These are phyloP conservation scores for Ramaria rubella DNA, from an alignment of 768 basidiomycete species.

Conservation along the genomic window DNA sequence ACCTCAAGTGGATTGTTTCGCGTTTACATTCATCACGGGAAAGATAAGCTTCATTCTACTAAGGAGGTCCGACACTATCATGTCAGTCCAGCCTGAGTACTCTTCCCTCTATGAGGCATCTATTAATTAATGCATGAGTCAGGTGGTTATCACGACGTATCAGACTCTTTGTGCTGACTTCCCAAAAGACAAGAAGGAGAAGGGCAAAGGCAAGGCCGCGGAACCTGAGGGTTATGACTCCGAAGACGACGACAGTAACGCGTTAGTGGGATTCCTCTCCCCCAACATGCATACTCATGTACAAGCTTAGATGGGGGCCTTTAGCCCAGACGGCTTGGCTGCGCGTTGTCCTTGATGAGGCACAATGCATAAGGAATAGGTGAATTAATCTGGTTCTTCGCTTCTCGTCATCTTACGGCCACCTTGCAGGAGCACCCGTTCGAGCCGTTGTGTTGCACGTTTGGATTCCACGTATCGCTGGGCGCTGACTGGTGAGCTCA, in stretches of 20 bases:
- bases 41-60: slow-evolving; percentile 53
- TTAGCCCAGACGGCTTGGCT: slow-evolving; percentile 58
- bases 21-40: slow-evolving; percentile 68
- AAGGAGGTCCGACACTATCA: slow-evolving; percentile 47
- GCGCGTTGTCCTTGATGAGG: slow-evolving; percentile 72
- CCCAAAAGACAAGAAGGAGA: slow-evolving; percentile 41
- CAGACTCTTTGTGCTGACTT: slow-evolving; percentile 63
- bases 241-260: slow-evolving; percentile 8
- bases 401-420: neutral
- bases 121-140: neutral
- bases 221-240: slow-evolving; percentile 48
- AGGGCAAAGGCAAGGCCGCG: slow-evolving; percentile 39
- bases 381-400: slow-evolving; percentile 13
- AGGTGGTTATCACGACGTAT: slow-evolving; percentile 76
- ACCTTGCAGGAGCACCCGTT: slow-evolving; percentile 41
- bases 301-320: slow-evolving; percentile 39
- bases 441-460: slow-evolving; percentile 52
- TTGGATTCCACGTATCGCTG: slow-evolving; percentile 64
- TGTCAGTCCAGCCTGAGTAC: slow-evolving; percentile 27
- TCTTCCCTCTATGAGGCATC: neutral
- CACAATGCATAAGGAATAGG: slow-evolving; percentile 70
- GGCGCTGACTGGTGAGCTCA: slow-evolving; percentile 51
- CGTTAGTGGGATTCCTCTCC: neutral
- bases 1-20: slow-evolving; percentile 49
- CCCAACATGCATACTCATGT: neutral